Percentiles rank a stretch among this genome's conserved stretches.
Evolutionary conservation across 305 asterid genomes (phyloP).

Genomic region (Withania somnifera): DNA sequence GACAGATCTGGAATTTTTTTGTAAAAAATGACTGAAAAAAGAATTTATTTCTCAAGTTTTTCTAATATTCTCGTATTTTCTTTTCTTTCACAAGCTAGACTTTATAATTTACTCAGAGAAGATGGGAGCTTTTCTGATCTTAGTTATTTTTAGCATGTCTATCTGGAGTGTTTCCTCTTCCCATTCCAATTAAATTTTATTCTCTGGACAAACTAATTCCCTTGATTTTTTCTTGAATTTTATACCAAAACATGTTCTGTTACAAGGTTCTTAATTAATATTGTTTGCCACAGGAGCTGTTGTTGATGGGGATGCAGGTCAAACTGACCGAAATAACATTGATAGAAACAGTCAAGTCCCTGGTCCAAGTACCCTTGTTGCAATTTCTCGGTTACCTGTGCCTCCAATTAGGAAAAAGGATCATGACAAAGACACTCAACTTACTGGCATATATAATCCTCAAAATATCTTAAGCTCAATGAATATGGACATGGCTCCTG

Average conservation of each 20-base stretch:
- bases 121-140: neutral
- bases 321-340: conserved; percentile 26
- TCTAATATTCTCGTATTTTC: neutral
- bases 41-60: neutral
- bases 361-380: conserved; percentile 46
- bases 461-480: conserved; percentile 30
- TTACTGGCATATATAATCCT: conserved; percentile 23
- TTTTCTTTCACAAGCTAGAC: neutral
- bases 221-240: neutral
- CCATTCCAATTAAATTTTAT: neutral
- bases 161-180: neutral
- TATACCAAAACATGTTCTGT: neutral
- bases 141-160: neutral
- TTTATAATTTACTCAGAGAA: neutral
- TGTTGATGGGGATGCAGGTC: conserved; percentile 44
- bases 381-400: conserved; percentile 21
- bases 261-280: neutral
- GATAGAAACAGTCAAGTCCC: conserved; percentile 33
- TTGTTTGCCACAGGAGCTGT: conserved; percentile 26
- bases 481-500: conserved; percentile 29
- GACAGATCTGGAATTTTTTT: neutral
- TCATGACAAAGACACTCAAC: conserved; percentile 35
- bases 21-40: neutral
- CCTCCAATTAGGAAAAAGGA: conserved; percentile 43
- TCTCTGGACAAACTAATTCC: neutral